phyloP scores from a whole-genome alignment of 2,329 filamentous ascomycete species.

The Aspergillus arachidicola region DNA sequence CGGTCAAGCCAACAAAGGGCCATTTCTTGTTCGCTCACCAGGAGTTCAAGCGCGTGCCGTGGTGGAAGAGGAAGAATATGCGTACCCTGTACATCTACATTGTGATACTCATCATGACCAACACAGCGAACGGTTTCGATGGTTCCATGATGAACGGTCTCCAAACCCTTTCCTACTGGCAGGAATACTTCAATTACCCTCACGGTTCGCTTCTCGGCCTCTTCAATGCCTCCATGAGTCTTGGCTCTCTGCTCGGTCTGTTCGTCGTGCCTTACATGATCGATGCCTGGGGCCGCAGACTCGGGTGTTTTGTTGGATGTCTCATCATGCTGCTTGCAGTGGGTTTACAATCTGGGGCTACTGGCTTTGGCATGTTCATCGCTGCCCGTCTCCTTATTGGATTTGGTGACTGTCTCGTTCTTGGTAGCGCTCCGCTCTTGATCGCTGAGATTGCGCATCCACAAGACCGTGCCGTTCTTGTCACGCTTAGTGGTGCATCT shows the following conservation, averaged over 20 bases:
- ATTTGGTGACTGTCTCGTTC: too few species aligned
- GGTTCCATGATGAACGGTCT: constrained; percentile 33
- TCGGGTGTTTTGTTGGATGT: constrained; percentile 3
- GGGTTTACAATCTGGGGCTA: too few species aligned
- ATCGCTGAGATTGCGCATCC: constrained; percentile 29
- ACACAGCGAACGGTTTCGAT: constrained; percentile 40
- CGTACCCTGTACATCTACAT: too few species aligned
- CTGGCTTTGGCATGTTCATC: too few species aligned
- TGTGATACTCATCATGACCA: too few species aligned
- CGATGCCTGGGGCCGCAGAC: constrained; percentile 23
- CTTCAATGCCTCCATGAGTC: constrained; percentile 13
- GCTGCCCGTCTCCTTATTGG: too few species aligned
- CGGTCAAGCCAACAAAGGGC: too few species aligned
- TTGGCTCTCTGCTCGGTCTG: too few species aligned
- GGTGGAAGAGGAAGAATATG: too few species aligned
- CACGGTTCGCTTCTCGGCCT: constrained; percentile 24
- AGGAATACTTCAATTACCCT: constrained; percentile 28
- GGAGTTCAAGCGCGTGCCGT: too few species aligned
- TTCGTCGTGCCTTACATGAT: background rate
- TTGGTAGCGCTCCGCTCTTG: constrained; percentile 24
- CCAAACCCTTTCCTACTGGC: constrained; percentile 29
- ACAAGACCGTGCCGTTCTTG: constrained; percentile 25
- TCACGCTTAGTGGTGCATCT: constrained; percentile 12
- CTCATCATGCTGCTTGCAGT: constrained; percentile 14
- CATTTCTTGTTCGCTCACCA: too few species aligned